A percentile compares a stretch with the other conserved stretches of the same genome.
Evolutionary conservation across 768 basidiomycete genomes (phyloP).

Genomic region (Russula emetica): DNA sequence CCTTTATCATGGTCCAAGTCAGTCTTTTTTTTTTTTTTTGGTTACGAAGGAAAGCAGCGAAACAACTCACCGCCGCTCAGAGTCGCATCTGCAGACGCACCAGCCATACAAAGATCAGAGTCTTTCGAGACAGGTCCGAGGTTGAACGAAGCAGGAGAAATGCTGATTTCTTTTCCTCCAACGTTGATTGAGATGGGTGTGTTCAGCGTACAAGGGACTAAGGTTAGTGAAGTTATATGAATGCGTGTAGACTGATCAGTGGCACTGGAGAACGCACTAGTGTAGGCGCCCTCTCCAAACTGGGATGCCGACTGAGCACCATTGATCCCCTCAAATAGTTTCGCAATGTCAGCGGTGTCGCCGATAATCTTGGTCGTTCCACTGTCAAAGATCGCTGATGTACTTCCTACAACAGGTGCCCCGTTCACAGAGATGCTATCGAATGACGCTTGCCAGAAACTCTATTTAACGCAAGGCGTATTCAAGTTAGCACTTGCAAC

Average conservation of each 20-base stretch:
- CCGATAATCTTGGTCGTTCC: conserved; percentile 35
- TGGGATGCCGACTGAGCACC: not conserved
- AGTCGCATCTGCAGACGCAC: not conserved
- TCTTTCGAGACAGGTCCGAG: not conserved
- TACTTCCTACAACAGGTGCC: too few relatives aligned
- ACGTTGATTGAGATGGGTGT: conserved; percentile 2
- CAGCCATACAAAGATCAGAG: conserved; percentile 6
- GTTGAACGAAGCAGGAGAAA: conserved; percentile 9
- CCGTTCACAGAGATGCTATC: too few relatives aligned
- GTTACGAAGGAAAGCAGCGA: not conserved
- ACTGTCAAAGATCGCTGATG: conserved; percentile 36
- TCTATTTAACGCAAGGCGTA: not conserved
- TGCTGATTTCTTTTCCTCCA: conserved; percentile 1
- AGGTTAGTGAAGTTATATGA: not conserved
- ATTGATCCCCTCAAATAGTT: not conserved
- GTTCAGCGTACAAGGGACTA: conserved; percentile 14
- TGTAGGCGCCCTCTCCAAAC: not conserved
- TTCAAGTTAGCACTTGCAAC: not conserved
- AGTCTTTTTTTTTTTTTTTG: not conserved
- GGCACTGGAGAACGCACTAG: conserved; percentile 1
- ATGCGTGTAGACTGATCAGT: not conserved
- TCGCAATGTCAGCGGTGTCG: not conserved
- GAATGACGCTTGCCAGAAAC: too few relatives aligned
- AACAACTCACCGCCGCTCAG: conserved; percentile 6
- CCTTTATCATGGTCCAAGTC: not conserved